Conservation (phyloP, 192 early-diverging fungal species). For the Backusella liffmaniae region DNA sequence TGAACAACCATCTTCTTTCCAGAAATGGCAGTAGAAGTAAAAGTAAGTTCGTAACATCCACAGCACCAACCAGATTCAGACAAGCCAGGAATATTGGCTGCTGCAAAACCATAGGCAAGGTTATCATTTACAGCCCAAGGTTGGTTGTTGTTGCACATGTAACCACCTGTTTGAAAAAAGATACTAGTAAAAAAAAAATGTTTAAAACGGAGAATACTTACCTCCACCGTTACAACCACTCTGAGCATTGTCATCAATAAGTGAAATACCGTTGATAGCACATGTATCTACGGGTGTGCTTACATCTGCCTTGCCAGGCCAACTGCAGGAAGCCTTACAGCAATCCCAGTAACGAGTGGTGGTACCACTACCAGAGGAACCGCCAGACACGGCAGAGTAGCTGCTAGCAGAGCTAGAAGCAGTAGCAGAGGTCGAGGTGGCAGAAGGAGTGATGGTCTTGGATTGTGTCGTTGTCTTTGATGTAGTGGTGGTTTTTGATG, state of each 20-base stretch:
- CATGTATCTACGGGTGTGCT: constrained; percentile 17
- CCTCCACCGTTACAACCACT: constrained; percentile 22
- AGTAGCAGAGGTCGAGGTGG: background rate
- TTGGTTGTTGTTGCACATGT: constrained; percentile 27
- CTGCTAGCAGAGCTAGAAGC: background rate
- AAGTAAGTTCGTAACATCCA: constrained; percentile 25
- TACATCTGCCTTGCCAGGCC: constrained; percentile 18
- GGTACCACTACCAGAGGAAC: constrained; percentile 19
- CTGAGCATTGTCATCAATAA: constrained; percentile 1
- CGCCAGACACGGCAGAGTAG: constrained; percentile 9
- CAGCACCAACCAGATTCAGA: constrained; percentile 23
- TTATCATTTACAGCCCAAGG: constrained; percentile 25
- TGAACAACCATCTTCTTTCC: constrained; percentile 32
- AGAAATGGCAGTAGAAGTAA: constrained; percentile 12
- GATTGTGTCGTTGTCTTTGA: background rate
- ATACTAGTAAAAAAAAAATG: background rate
- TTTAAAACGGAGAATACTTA: no score
- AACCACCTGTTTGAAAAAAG: constrained; percentile 7
- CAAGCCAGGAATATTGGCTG: constrained; percentile 23
- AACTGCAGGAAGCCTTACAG: constrained; percentile 24
- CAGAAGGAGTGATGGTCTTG: background rate
- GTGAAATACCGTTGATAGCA: constrained; percentile 22
- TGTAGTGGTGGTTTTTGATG: background rate
- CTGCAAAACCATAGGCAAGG: constrained; percentile 33
- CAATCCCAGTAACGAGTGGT: constrained; percentile 31